phyloP scores from a whole-genome alignment of 805 yeast genomes.

The Wickerhamomyces hampshirensis region DNA sequence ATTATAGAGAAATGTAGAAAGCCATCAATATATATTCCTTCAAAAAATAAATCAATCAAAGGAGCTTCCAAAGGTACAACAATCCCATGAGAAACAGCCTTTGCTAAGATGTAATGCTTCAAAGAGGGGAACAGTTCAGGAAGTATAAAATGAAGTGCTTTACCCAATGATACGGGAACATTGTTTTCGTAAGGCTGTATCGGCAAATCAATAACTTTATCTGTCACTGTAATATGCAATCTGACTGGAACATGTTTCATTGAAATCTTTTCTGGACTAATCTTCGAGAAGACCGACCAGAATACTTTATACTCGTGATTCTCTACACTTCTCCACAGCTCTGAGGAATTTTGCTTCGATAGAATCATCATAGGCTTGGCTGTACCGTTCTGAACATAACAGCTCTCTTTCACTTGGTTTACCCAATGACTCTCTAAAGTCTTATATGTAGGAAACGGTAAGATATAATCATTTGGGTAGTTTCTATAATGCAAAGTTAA shows the following conservation, averaged over 20 bases:
- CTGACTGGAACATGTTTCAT: constrained; percentile 43
- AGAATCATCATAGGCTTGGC: constrained; percentile 77
- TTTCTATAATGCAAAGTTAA: constrained; percentile 37
- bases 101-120: constrained; percentile 31
- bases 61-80: constrained; percentile 40
- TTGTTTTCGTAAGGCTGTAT: constrained; percentile 13
- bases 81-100: constrained; percentile 54
- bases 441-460: constrained; percentile 30
- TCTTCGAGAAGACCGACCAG: constrained; percentile 14
- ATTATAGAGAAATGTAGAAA: constrained; percentile 52
- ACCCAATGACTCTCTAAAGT: constrained; percentile 52
- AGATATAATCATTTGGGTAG: constrained; percentile 41
- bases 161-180: too few species aligned
- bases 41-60: constrained; percentile 39
- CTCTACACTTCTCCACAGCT: constrained; percentile 51
- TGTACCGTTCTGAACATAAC: constrained; percentile 70
- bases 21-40: constrained; percentile 55
- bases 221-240: constrained; percentile 37
- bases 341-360: constrained; percentile 53
- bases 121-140: constrained; percentile 45
- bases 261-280: constrained; percentile 23
- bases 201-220: constrained; percentile 33
- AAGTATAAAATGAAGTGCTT: constrained; percentile 32
- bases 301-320: constrained; percentile 30
- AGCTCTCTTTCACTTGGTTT: constrained; percentile 79